Conservation (phyloP, 208 protist species). For the Leishmania tropica region DNA sequence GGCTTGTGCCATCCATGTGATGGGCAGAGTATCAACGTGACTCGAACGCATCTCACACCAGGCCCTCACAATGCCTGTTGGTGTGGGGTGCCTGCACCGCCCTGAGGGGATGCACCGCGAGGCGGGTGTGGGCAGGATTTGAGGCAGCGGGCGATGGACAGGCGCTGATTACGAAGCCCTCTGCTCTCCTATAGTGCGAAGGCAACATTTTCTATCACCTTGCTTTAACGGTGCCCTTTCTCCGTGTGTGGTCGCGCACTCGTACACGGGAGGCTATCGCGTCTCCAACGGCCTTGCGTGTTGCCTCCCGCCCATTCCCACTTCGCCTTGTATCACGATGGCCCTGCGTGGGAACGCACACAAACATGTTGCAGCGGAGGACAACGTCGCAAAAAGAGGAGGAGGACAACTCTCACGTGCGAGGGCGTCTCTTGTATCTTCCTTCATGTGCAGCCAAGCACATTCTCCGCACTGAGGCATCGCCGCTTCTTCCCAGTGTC, state of each 20-base stretch:
- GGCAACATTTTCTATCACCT: neutral
- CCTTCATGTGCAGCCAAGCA: neutral
- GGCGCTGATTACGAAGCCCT: neutral
- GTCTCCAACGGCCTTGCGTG: neutral
- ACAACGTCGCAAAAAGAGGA: neutral
- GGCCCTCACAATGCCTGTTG: neutral
- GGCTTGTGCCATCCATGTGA: neutral
- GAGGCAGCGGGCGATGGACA: neutral
- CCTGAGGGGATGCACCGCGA: neutral
- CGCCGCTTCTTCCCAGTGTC: too few relatives aligned
- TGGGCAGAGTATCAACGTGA: neutral
- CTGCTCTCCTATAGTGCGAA: neutral
- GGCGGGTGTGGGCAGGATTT: neutral
- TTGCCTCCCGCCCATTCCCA: neutral
- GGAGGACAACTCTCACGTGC: neutral
- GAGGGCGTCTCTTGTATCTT: neutral
- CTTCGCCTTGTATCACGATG: neutral
- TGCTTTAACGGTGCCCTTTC: neutral
- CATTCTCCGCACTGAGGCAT: neutral
- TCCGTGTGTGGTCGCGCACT: too few relatives aligned
- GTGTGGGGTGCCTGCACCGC: neutral
- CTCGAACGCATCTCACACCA: neutral
- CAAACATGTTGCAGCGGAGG: neutral
- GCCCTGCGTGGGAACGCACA: neutral
- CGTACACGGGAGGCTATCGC: too few relatives aligned